Evolutionary conservation across 139 green algal genomes (phyloP), one percentile per base, ranked within the genome.

Genomic region (Parachlorella kessleri): DNA sequence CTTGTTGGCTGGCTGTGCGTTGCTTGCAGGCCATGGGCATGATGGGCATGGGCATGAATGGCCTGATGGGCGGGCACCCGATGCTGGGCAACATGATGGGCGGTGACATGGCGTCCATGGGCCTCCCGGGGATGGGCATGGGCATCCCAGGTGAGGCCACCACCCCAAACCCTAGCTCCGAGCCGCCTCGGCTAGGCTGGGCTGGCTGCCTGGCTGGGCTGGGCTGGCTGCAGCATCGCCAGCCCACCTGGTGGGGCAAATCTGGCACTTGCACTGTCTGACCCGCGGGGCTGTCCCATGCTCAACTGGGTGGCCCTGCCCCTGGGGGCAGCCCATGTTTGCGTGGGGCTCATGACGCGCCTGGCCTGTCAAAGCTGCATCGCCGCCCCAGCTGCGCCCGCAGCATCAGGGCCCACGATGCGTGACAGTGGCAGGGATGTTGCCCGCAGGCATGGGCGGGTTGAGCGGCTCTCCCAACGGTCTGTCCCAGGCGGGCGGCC

Each of bases 61-160:
- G 48, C 14, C 21, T 59, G 21, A 59, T 59, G 48, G 48, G 14
- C 14, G 14, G 14, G 14, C 48, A 14, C 14, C 14, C 48, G 14
- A 59, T 59, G 48, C 14, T 59, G 48, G 21, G 48, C 48, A 59
- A 14, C 21, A 59, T 59, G 48, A 59, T 59, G 48, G 48, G 48
- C 21, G 48, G 48, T 59, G 48, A 59, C 48, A 59, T 59, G 48
- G 48, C 48, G 48, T 59, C 48, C 54, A 71, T 71, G 38, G 77
- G 70, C 23, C 70, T 82, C 55, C 39, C 55, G 24, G 79, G 79
- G 33, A 70, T 81, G 74, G 73, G 65, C 28, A 81, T 84, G 79
- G 79, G 79, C 64, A 81, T 83, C 59, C 77, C 63, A 59, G 69
- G 69, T 72, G 41, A 30, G 41, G n/a, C n/a, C n/a, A n/a, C n/a